Evolutionary conservation across 139 green algal genomes (phyloP), one percentile per base, ranked within the genome.

Genomic region (Axilococcus clingmanii): DNA sequence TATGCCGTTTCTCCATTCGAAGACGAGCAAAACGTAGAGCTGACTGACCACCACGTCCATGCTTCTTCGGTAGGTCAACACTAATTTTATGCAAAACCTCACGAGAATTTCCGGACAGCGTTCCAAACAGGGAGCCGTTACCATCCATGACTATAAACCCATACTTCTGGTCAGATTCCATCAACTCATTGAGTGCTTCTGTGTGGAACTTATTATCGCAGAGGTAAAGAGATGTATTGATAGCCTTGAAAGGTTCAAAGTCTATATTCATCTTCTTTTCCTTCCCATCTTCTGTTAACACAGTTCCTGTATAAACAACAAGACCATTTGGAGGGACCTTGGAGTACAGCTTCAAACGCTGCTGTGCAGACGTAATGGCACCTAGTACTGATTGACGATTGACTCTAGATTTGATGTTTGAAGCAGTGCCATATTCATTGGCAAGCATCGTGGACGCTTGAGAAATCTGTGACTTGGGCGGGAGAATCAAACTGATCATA

Each of bases 161-260:
- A 55, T 99, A 99, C 73, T 82, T 94, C 49, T 60, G 40, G 72
- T 94, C 84, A 3, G 77, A 81, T 65, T 97, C 87, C 53, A 97
- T 67, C 48, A 97, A 75, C 74, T 97, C 90, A 40, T 79, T 85
- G 32, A 97, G 71, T n/a, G 91, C 87, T 73, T 94, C 83, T n/a
- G 86, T 96, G 76, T 99, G 92, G 65, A 99, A 99, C 74, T 99
- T 99, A 77, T 99, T 99, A 75, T 99, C 92, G 68, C 92, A 99
- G 24, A 99, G 74, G 76, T 99, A 99, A 20, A 99, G 72, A 2
- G 87, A 96, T 7, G 93, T 97, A 81, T 99, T 99, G 87, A 99
- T 98, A 40, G 92, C 84, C 69, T 99, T 99, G 84, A 99, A 99
- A n/a, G 92, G 92, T 79, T 99, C 92, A 69, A 99, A 99, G 69